Percentiles rank a stretch among this genome's conserved stretches.
Evolutionary conservation across 1,284 basidiomycete genomes (phyloP).

Genomic region (Irpex rosettiformis): DNA sequence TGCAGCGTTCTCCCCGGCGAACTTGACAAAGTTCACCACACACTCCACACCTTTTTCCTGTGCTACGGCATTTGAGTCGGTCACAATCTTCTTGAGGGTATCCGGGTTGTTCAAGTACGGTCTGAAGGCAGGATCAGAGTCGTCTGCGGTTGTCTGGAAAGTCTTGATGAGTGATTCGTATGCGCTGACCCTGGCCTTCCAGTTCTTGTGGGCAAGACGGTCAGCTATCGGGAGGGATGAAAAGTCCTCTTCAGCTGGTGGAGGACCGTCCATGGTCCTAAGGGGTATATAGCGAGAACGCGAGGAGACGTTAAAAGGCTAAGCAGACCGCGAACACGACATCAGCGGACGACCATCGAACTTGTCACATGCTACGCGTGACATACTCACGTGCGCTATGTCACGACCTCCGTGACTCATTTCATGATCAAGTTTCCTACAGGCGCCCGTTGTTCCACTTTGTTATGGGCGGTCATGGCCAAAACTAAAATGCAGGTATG

Average conservation of each 20-base stretch:
- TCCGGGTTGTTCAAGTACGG: conserved; percentile 80
- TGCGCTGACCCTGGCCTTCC: conserved; percentile 95
- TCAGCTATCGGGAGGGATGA: conserved; percentile 78
- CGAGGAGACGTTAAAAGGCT: not conserved
- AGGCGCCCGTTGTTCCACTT: too few relatives aligned
- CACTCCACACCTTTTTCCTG: conserved; percentile 97
- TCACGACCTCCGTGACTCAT: too few relatives aligned
- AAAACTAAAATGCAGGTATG: too few relatives aligned
- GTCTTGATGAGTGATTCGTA: conserved; percentile 88
- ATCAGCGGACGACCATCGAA: not conserved
- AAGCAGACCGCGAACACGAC: not conserved
- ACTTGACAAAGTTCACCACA: conserved; percentile 82
- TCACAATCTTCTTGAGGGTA: conserved; percentile 82
- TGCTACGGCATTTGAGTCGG: conserved; percentile 94
- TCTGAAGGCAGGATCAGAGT: conserved; percentile 91
- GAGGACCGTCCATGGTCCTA: conserved; percentile 78
- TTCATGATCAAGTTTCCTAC: too few relatives aligned
- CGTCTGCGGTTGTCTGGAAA: conserved; percentile 86
- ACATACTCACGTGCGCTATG: conserved; percentile 7
- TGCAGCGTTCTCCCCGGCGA: conserved; percentile 85
- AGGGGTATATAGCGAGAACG: not conserved
- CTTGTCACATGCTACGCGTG: conserved; percentile 6
- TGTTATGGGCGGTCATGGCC: too few relatives aligned
- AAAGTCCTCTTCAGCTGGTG: conserved; percentile 94
- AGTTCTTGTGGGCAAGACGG: conserved; percentile 91